Base-by-base conservation (phyloP, 2,329 filamentous ascomycete genomes). In the Fusarium sp. region DNA sequence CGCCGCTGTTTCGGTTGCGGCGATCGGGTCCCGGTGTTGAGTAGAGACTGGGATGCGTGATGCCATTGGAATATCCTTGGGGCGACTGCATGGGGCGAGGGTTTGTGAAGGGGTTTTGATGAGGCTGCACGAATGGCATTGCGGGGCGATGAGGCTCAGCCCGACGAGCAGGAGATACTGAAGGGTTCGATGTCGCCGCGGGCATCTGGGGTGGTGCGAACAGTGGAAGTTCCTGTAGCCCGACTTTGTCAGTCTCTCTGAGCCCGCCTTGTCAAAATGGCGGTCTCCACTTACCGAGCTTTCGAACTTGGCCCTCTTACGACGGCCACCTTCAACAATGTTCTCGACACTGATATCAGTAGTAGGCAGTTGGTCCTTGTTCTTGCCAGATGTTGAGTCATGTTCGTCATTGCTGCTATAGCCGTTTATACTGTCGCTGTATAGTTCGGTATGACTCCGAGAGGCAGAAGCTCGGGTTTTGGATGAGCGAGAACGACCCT, bases 321-420 rank as follows among this genome's bases (percentile, higher is more conserved):
- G 92, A 82, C 96, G 92, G 75, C 95, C 95, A 79, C 97, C 96
- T 83, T 98, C 95, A 69, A 99, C 93, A 82, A 99, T 98, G 81
- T 99, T 99, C 76, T 98, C 95, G 75, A 98, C 90, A 81, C 95
- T 98, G 79, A 99, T 99, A 76, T 99, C 96, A 20, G 96, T 97
- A 80, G 94, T 98, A 53, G 94, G 94, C 77, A 97, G 90, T 73
- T 94, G 92, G 78, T 98, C 95, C 81, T 93, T 94, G 76, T 88
- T 89, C 81, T 93, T 93, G 77, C 93, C 91, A 57, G 81, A 83
- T 74, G 92, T 87, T 61, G 94, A 95, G 74, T 90, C 92, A 69
- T 93, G 89, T 33, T 91, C 92, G 74, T 97, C 94, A 75, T 93
- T 95, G 81, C 95, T 97, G 83, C 94, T 97, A 81, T 96, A 96